Percentiles rank a stretch among this genome's conserved stretches.
Conservation (phyloP, 108 stramenopile genomes). For the Nitzschia inconspicua region DNA sequence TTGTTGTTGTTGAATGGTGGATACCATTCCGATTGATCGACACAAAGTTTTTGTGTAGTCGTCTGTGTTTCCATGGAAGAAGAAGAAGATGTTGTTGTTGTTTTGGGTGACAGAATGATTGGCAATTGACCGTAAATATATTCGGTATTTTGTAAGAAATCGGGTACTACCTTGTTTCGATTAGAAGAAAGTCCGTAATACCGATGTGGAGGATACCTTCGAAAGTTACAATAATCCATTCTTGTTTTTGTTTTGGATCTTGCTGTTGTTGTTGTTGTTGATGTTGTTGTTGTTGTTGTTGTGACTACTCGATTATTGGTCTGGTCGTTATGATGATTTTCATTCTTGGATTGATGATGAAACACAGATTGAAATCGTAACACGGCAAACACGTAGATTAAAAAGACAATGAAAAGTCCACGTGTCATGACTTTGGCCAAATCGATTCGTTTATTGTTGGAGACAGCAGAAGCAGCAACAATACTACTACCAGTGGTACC, state of each 20-base stretch:
- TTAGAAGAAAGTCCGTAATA: slow-evolving; percentile 41
- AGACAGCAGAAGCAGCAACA: no score
- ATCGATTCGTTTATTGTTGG: no score
- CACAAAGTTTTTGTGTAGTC: slow-evolving; percentile 40
- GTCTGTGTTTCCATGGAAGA: background rate
- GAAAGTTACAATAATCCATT: slow-evolving; percentile 41
- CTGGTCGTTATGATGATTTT: no score
- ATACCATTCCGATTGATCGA: slow-evolving; percentile 74
- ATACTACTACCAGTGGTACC: no score
- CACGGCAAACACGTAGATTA: no score
- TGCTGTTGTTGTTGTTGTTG: no score
- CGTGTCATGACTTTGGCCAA: no score
- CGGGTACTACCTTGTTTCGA: slow-evolving; percentile 17
- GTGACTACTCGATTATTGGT: no score
- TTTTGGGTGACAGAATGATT: slow-evolving; percentile 11
- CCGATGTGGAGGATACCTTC: slow-evolving; percentile 65
- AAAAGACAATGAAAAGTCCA: no score
- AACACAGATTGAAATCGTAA: no score
- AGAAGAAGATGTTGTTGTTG: slow-evolving; percentile 11
- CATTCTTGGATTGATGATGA: no score
- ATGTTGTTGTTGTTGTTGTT: no score
- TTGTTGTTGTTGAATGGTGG: background rate
- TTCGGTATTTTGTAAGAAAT: slow-evolving; percentile 51
- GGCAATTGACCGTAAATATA: slow-evolving; percentile 81
- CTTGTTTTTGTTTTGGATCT: background rate